Evolutionary conservation across 2,329 filamentous ascomycete genomes (phyloP).

Genomic region (Fusarium nelsonii): DNA sequence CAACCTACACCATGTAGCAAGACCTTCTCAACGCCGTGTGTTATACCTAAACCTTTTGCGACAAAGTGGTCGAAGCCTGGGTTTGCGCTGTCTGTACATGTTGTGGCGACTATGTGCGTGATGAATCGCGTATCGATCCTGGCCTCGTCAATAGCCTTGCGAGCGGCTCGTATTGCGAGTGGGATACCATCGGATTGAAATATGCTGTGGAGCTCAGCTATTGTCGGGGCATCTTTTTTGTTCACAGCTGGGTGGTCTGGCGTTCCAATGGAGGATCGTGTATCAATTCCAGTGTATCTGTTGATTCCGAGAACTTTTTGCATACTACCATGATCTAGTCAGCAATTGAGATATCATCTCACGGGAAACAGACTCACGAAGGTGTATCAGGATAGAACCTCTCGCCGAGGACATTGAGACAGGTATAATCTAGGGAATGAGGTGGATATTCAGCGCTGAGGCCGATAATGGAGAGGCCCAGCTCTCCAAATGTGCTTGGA

Average conservation of each 20-base stretch:
- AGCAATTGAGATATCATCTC: neutral
- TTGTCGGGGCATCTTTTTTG: conserved; percentile 62
- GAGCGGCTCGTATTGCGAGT: conserved; percentile 66
- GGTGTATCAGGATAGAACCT: conserved; percentile 70
- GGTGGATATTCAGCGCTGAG: conserved; percentile 72
- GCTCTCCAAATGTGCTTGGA: conserved; percentile 59
- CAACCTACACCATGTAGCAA: conserved; percentile 76
- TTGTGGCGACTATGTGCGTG: conserved; percentile 76
- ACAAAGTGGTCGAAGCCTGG: conserved; percentile 77
- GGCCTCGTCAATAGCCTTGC: conserved; percentile 68
- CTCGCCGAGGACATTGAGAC: conserved; percentile 65
- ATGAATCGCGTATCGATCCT: conserved; percentile 64
- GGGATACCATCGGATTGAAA: conserved; percentile 71
- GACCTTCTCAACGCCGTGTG: conserved; percentile 71
- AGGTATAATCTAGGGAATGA: conserved; percentile 62
- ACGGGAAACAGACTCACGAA: conserved; percentile 60
- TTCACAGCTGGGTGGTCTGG: conserved; percentile 73
- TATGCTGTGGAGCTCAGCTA: conserved; percentile 65
- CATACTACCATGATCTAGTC: conserved; percentile 60
- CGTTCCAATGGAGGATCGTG: conserved; percentile 71
- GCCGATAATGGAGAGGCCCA: conserved; percentile 72
- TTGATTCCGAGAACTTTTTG: conserved; percentile 73
- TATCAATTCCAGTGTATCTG: conserved; percentile 73
- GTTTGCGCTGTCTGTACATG: conserved; percentile 77
- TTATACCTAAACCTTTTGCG: conserved; percentile 68